Percentiles rank a stretch among this genome's conserved stretches.
Conservation (phyloP, 2,329 filamentous ascomycete genomes). For the Lojkania enalia region DNA sequence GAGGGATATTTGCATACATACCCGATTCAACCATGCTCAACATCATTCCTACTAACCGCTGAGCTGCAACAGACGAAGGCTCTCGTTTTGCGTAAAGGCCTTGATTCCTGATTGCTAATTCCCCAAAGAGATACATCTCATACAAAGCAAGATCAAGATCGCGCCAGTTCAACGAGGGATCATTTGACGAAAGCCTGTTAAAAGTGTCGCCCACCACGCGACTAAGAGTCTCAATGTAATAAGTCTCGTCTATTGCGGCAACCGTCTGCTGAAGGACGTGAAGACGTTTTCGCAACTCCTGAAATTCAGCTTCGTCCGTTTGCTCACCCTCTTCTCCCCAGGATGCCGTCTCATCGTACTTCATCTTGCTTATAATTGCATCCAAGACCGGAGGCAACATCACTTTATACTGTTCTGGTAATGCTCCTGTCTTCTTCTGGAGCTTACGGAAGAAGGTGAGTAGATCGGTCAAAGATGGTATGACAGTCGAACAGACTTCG, state of each 20-base stretch:
- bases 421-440: constrained; percentile 61
- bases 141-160: constrained; percentile 92
- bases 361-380: constrained; percentile 93
- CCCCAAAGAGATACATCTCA: constrained; percentile 95
- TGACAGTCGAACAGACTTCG: constrained; percentile 94
- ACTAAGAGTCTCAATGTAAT: constrained; percentile 88
- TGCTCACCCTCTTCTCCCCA: constrained; percentile 96
- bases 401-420: constrained; percentile 74
- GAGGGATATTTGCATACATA: constrained; percentile 49
- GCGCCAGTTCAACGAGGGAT: constrained; percentile 84
- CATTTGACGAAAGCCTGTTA: constrained; percentile 69
- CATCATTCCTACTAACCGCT: constrained; percentile 90
- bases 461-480: constrained; percentile 89
- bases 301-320: constrained; percentile 96
- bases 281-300: constrained; percentile 86
- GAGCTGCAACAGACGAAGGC: constrained; percentile 76
- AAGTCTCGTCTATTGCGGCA: constrained; percentile 80
- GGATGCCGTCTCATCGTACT: constrained; percentile 89
- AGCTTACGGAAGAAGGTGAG: constrained; percentile 87
- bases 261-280: constrained; percentile 92
- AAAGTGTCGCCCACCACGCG: constrained; percentile 88
- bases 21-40: constrained; percentile 90
- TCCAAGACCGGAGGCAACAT: constrained; percentile 89
- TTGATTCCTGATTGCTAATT: constrained; percentile 85
- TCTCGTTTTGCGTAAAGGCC: constrained; percentile 85